These are phyloP conservation scores for Talaromyces wortmannii DNA, from an alignment of 495 filamentous ascomycete genomes.

Conservation along the genomic window DNA sequence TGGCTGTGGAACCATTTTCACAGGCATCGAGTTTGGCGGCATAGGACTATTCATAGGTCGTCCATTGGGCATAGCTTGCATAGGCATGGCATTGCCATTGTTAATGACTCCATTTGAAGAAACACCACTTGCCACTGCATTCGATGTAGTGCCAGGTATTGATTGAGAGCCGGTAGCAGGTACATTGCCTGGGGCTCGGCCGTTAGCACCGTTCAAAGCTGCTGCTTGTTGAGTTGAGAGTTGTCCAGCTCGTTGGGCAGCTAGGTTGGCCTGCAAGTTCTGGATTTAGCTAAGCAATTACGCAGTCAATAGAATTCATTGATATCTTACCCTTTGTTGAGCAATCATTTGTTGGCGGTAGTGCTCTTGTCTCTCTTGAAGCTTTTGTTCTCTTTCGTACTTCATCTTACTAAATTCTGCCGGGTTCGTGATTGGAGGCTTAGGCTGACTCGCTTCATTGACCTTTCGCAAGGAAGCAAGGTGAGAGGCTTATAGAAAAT, in stretches of 20 bases:
- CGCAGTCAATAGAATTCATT: not conserved
- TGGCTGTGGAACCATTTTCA: conserved; percentile 65
- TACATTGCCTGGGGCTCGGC: conserved; percentile 29
- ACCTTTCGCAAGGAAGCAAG: conserved; percentile 65
- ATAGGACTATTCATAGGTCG: conserved; percentile 40
- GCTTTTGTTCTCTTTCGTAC: conserved; percentile 72
- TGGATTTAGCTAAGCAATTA: not conserved
- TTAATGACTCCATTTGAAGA: conserved; percentile 18
- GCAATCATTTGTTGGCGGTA: conserved; percentile 58
- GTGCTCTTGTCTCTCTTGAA: conserved; percentile 65
- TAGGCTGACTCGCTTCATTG: conserved; percentile 59
- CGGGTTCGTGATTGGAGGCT: conserved; percentile 59
- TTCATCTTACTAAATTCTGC: conserved; percentile 85
- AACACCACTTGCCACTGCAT: conserved; percentile 13
- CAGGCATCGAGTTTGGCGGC: conserved; percentile 46
- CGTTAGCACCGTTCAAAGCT: conserved; percentile 27
- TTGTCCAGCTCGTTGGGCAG: conserved; percentile 37
- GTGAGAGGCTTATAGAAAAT: conserved; percentile 39
- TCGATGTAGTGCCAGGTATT: conserved; percentile 21
- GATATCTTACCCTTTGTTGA: conserved; percentile 48
- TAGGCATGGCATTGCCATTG: conserved; percentile 3
- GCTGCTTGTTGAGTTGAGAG: conserved; percentile 32
- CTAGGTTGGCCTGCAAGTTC: conserved; percentile 22
- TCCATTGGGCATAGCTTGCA: conserved; percentile 28
- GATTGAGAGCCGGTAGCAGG: conserved; percentile 27